A percentile compares a stretch with the other conserved stretches of the same genome.
Evolutionary conservation across 2,329 filamentous ascomycete species (phyloP).

Genomic region (Calonectria naviculata): DNA sequence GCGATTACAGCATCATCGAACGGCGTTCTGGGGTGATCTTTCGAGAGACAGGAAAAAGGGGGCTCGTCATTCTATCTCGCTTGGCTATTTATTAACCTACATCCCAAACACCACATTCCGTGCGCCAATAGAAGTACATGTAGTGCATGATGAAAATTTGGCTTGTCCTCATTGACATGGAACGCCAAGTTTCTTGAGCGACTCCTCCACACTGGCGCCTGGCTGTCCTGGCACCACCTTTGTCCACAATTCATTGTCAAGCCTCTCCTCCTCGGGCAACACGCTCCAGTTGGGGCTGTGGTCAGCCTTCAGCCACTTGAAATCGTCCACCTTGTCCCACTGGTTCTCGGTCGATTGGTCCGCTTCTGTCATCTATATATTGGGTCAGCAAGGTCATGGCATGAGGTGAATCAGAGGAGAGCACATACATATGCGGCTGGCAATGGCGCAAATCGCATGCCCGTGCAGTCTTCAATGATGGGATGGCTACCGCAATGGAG

Average conservation of each 20-base stretch:
- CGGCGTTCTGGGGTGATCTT: conserved; percentile 28
- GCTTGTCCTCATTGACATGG: conserved; percentile 27
- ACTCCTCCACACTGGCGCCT: conserved; percentile 71
- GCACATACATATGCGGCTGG: conserved; percentile 76
- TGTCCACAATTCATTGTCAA: conserved; percentile 75
- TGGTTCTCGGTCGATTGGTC: conserved; percentile 66
- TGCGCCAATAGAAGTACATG: conserved; percentile 4
- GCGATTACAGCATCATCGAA: conserved; percentile 13
- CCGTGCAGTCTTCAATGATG: conserved; percentile 90
- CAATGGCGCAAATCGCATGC: conserved; percentile 82
- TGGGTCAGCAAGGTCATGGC: conserved; percentile 10
- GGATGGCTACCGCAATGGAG: conserved; percentile 84
- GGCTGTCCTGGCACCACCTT: conserved; percentile 73
- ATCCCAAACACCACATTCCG: conserved; percentile 12
- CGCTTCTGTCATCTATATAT: conserved; percentile 39
- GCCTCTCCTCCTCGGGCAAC: conserved; percentile 68
- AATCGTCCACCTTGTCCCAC: conserved; percentile 95
- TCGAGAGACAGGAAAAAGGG: conserved; percentile 4
- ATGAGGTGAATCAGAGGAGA: background rate
- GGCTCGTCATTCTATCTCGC: conserved; percentile 21
- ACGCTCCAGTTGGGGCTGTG: conserved; percentile 90
- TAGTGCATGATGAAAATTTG: background rate
- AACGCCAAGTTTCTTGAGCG: conserved; percentile 66
- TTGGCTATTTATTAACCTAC: conserved; percentile 24
- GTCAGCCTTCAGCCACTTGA: conserved; percentile 93